Evolutionary conservation across 805 yeast genomes (phyloP).

Genomic region (Starmerella roubikii): DNA sequence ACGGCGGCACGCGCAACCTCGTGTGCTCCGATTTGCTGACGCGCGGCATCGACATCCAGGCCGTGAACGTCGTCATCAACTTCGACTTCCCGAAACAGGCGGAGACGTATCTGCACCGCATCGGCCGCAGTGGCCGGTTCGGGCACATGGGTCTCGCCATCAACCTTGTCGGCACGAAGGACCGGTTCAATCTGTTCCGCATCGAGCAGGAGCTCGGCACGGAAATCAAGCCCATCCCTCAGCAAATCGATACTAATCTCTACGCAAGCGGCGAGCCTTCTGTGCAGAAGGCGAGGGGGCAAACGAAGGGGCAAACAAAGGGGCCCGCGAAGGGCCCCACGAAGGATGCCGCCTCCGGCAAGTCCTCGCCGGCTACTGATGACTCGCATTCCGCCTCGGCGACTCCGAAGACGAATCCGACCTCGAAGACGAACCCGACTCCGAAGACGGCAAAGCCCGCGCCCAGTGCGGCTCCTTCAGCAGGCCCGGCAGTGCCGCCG

Average conservation of each 20-base stretch:
- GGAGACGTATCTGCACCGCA: slow-evolving; percentile 94
- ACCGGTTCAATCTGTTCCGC: slow-evolving; percentile 81
- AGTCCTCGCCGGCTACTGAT: neutral
- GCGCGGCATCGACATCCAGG: slow-evolving; percentile 98
- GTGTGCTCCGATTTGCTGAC: slow-evolving; percentile 94
- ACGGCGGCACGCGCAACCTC: slow-evolving; percentile 91
- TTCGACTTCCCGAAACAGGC: slow-evolving; percentile 98
- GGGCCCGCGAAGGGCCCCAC: neutral
- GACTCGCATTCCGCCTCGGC: neutral
- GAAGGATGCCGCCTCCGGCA: neutral
- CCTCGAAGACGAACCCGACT: neutral
- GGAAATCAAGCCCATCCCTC: slow-evolving; percentile 92
- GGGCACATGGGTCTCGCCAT: slow-evolving; percentile 98
- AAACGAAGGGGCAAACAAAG: neutral
- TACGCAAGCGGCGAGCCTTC: slow-evolving; percentile 63
- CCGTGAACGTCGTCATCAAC: slow-evolving; percentile 94
- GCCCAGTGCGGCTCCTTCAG: neutral
- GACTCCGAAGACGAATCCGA: neutral
- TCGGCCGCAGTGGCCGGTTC: slow-evolving; percentile 97
- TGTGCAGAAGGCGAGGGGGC: slow-evolving; percentile 2
- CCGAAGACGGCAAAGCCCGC: no score
- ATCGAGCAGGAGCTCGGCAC: slow-evolving; percentile 96
- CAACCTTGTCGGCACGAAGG: slow-evolving; percentile 92
- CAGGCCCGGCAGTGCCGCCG: neutral
- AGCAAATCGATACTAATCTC: slow-evolving; percentile 74